A percentile compares a stretch with the other conserved stretches of the same genome.
These are phyloP conservation scores for Teratosphaeria pseudoeucalypti DNA, from an alignment of 2,329 filamentous ascomycete genomes.

Conservation along the genomic window DNA sequence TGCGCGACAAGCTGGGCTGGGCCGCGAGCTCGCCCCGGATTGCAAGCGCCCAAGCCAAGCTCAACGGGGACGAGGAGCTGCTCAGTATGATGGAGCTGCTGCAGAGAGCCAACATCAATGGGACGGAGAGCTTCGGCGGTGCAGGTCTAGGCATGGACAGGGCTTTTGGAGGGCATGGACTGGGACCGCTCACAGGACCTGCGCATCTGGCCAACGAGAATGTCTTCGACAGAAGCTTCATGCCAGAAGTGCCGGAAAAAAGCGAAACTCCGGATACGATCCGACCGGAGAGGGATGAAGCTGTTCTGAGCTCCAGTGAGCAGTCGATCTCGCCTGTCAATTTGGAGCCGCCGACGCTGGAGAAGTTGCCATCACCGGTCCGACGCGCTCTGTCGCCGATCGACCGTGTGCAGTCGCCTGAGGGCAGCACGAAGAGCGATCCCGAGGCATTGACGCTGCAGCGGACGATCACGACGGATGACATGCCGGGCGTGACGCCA, in stretches of 20 bases:
- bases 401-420: neutral
- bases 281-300: neutral
- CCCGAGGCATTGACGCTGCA: slow-evolving; percentile 46
- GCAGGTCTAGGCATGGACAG: slow-evolving; percentile 4
- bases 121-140: slow-evolving; percentile 37
- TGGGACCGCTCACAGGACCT: slow-evolving; percentile 70
- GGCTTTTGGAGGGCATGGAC: slow-evolving; percentile 14
- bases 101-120: slow-evolving; percentile 68
- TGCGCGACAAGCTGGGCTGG: slow-evolving; percentile 85
- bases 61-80: slow-evolving; percentile 72
- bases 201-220: slow-evolving; percentile 64
- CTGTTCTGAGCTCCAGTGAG: neutral
- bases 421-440: neutral
- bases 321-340: neutral
- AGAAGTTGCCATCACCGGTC: neutral
- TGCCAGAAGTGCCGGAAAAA: slow-evolving; percentile 19
- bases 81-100: slow-evolving; percentile 87
- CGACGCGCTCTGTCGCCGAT: neutral
- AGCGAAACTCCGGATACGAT: slow-evolving; percentile 25
- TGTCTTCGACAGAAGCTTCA: slow-evolving; percentile 74
- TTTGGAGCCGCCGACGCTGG: neutral
- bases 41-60: slow-evolving; percentile 70
- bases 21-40: slow-evolving; percentile 64
- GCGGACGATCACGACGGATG: slow-evolving; percentile 2
- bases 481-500: slow-evolving; percentile 5